Base-by-base conservation (phyloP, 1,284 basidiomycete genomes). In the Cutaneotrichosporon dermatis region DNA sequence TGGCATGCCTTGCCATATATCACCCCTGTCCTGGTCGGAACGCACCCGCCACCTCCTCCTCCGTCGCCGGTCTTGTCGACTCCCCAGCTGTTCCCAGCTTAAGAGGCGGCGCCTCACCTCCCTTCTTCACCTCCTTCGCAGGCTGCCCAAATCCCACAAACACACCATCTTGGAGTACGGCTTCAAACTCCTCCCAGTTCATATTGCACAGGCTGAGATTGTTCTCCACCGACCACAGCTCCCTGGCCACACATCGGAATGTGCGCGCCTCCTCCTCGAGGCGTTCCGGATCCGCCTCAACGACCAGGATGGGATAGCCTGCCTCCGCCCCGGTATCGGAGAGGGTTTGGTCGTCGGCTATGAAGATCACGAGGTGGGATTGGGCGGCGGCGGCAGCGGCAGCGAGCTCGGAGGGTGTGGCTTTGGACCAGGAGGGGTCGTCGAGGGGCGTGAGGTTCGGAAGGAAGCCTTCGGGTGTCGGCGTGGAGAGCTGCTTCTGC, bases 181-280 rank as follows among this genome's bases (percentile, higher is more conserved):
- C 25, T 25, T 25, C 25, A 25, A 25, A 25, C 37, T 56, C 54
- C 35, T 56, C 54, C 54, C 54, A 56, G 40, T 42, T 33, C 54
- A 56, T 50, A 40, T 56, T 56, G 39, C n/a, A 46, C 12, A 56
- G 39, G 54, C 50, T 56, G 46, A 56, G 39, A 34, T 56, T 56
- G 54, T 56, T 56, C 39, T 56, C 54, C 8, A 41, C 33, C 5
- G 33, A 12, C 54, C 54, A 56, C 33, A 56, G 46, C 48, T 56
- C 54, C 40, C 10, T 4, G 2, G 39, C 54, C 33, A 56, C 13
- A 40, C 54, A 56, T 25, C 54, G 46, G 25, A 49, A 43, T 10
- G 54, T 56, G 4, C 40, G 40, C 44, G n/a, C 54, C 4, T 33
- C 36, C 16, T 33, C 37, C 6, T 25, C 44, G 25, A 25, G 43